Evolutionary conservation across 1,139 yeast species (phyloP), one percentile per base, ranked within the genome.

Genomic region (Nakaseomyces bracarensis): DNA sequence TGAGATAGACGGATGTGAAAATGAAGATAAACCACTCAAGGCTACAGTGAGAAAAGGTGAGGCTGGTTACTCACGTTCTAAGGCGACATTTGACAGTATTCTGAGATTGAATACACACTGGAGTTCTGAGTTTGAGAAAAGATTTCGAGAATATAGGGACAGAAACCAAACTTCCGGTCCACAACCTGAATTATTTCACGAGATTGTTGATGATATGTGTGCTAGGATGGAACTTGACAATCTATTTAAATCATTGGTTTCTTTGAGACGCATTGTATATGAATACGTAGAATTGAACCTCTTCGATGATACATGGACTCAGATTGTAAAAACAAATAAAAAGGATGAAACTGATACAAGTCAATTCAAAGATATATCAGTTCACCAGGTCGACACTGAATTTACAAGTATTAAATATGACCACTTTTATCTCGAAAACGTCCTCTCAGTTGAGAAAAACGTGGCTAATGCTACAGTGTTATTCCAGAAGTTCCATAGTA

Each of bases 231-330:
- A 27, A 11, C 18, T 14, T 25, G 66, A 63, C 36, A 44, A 44
- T 0, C 51, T 69, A 1, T 69, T 74, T 44, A 64, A 60, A 36
- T 51, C 53, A 1, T 68, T 71, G 43, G 57, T 60, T 19, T 80
- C 82, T 49, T 63, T 75, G 51, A 75, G 69, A 53, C 69, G 67
- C 46, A 67, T 77, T 43, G 69, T 85, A 1, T 82, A 79, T 51
- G 79, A 77, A 44, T 83, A 83, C 50, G 78, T 84, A 10, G 95
- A 86, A 50, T 54, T 72, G 45, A 79, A 78, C 47, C 58, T 84
- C 18, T 81, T 78, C 54, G 83, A 77, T 50, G 74, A 72, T 45
- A 54, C 81, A 3, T 82, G 91, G 60, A 36, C 45, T 5, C 46
- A 49, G 28, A 34, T 58, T n/a, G 33, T 41, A 4, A 38, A 38